Evolutionary conservation across 2,329 filamentous ascomycete genomes (phyloP).

Genomic region (Fusarium tricinctum): DNA sequence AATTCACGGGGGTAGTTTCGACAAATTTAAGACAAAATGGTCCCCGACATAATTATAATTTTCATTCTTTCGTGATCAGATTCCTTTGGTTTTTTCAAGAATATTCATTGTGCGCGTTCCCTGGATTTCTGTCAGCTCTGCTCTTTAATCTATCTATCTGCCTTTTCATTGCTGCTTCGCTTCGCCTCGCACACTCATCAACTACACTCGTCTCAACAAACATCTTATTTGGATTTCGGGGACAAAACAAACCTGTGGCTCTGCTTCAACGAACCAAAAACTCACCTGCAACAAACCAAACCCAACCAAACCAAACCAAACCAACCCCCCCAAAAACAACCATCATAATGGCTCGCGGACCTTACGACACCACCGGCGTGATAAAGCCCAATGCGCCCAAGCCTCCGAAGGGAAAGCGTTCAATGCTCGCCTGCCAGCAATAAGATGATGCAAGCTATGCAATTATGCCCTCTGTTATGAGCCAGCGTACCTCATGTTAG

Average conservation of each 20-base stretch:
- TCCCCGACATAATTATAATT: conserved; percentile 41
- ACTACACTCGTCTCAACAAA: conserved; percentile 30
- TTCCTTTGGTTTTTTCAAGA: conserved; percentile 37
- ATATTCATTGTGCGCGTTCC: conserved; percentile 42
- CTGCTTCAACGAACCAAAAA: conserved; percentile 9
- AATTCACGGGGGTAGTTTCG: conserved; percentile 38
- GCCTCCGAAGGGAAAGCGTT: conserved; percentile 52
- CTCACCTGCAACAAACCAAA: neutral
- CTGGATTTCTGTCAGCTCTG: conserved; percentile 41
- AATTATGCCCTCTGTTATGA: conserved; percentile 32
- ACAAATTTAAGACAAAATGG: conserved; percentile 45
- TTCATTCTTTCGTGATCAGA: conserved; percentile 41
- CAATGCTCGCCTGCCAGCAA: conserved; percentile 28
- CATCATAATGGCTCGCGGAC: conserved; percentile 54
- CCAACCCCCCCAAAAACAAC: conserved; percentile 12
- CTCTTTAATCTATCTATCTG: conserved; percentile 21
- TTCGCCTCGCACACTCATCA: conserved; percentile 25
- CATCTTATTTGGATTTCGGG: conserved; percentile 16
- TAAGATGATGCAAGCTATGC: conserved; percentile 28
- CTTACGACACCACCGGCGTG: conserved; percentile 57
- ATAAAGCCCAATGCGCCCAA: conserved; percentile 55
- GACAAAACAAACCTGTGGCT: conserved; percentile 33
- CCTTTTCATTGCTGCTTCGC: conserved; percentile 27
- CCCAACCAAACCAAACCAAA: conserved; percentile 6
- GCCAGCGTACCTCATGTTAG: conserved; percentile 37